Base-by-base conservation (phyloP, 768 basidiomycete species). In the Lactifluus piperatus region DNA sequence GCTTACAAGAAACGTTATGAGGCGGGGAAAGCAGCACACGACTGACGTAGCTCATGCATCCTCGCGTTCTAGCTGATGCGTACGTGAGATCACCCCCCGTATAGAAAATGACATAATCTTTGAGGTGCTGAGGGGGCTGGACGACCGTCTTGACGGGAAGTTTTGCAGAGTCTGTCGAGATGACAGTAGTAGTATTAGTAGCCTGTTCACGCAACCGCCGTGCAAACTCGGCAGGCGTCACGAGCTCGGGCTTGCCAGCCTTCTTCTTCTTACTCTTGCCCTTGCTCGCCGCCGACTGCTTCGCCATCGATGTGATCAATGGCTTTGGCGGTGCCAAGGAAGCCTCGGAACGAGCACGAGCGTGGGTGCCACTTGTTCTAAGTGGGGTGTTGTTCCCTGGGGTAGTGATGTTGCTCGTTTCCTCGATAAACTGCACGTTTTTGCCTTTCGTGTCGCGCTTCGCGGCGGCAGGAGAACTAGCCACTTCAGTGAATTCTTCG, bases 141-240 rank as follows among this genome's bases (percentile, higher is more conserved):
- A 37, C 43, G 16, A 51, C 34, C 9, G 20, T 24, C 41, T 60
- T 56, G 37, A 46, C 9, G 18, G 57, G 57, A 5, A 48, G 45
- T 29, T 44, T 50, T 30, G 26, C n/a, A 16, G n/a, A n/a, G n/a
- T n/a, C n/a, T n/a, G n/a, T n/a, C n/a, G n/a, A 26, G 63, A n/a
- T 20, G 5, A 13, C 24, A 9, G 1, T 10, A 43, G 5, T 4
- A n/a, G 56, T 26, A 13, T 13, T 44, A 9, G 30, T 9, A 4
- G 9, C 39, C 37, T 54, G 60, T 11, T 39, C 48, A 13, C 45
- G 62, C 39, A 64, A 14, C 27, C 44, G 29, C 37, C 43, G 48
- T 13, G 62, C 64, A 16, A 57, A 65, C 54, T 63, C 62, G 13
- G 46, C 24, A 4, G 64, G 62, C 18, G 64, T 63, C 24, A 65